Evolutionary conservation across 441 rosid species (phyloP), one percentile per base, ranked within the genome.

Genomic region (Pelargonium citronellum): DNA sequence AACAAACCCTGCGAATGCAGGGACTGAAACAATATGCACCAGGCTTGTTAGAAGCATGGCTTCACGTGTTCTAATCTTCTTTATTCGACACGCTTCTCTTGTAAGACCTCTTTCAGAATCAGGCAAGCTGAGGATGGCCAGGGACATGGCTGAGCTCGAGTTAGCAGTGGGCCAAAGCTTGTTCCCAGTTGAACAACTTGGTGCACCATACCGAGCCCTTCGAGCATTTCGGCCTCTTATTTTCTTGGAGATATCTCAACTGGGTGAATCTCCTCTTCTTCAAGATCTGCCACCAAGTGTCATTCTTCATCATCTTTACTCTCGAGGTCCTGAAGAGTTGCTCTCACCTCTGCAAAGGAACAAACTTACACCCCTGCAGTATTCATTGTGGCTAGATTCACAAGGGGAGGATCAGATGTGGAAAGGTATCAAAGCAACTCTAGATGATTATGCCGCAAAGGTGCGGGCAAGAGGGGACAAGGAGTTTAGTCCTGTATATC

Each of bases 121-220:
- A 57, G 99, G 99, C 73, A 95, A 87, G 81, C 87, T 95, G 78
- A 87, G 98, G 70, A 87, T 95, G 95, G 97, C 98, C 30, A 84
- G 88, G 76, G 99, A 95, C 83, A 95, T 95, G 99, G 99, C 99
- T 7, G 99, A 95, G 86, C 84, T 95, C 65, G 99, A 95, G 86
- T 82, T 95, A 71, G 86, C 96, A 2, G 97, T 95, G 44, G 94
- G 99, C 71, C 98, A 95, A 79, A 90, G 88, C 78, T 67, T 95
- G 77, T 92, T 89, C 78, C 95, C 97, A 1, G 97, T 92, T 16
- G 98, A 95, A 82, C 98, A 92, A 73, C 96, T 95, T 3, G 96
- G 99, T 67, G 83, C 93, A 51, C 99, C 99, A 0, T 92, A 92
- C 75, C 84, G 91, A 73, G 98, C 99, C 66, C 97, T 95, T 61